Conservation (phyloP, 2,329 filamentous ascomycete genomes). For the Nemania abortiva region DNA sequence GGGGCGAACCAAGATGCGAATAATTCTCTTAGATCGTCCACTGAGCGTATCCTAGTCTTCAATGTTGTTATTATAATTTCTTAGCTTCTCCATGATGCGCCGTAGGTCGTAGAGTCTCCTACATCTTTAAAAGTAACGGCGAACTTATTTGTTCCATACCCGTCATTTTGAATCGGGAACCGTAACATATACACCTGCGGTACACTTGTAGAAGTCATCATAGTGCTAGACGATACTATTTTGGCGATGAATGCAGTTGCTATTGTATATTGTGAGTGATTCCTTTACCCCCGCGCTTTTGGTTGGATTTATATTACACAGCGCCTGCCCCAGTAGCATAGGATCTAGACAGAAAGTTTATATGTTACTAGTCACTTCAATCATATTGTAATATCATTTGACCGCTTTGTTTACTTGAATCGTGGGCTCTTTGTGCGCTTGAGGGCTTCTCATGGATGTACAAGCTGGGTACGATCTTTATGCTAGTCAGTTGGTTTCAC, state of each 20-base stretch:
- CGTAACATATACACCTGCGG: background rate
- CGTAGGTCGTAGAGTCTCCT: background rate
- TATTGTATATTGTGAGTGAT: background rate
- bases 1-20: constrained; percentile 8
- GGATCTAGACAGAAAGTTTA: background rate
- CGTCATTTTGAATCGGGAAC: background rate
- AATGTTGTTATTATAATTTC: constrained; percentile 7
- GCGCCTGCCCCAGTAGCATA: background rate
- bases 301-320: background rate
- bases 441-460: too few relatives aligned
- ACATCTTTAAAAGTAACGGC: constrained; percentile 23
- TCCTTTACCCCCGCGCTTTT: background rate
- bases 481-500: too few relatives aligned
- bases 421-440: too few relatives aligned
- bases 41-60: background rate
- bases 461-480: too few relatives aligned
- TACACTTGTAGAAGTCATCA: background rate
- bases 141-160: constrained; percentile 18
- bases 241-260: background rate
- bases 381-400: background rate
- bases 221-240: background rate
- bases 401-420: background rate
- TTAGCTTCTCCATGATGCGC: background rate
- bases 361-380: background rate
- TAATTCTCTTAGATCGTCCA: too few relatives aligned